These are phyloP conservation scores for Globisporangium radiosum DNA, from an alignment of 352 stramenopile species.

Conservation along the genomic window DNA sequence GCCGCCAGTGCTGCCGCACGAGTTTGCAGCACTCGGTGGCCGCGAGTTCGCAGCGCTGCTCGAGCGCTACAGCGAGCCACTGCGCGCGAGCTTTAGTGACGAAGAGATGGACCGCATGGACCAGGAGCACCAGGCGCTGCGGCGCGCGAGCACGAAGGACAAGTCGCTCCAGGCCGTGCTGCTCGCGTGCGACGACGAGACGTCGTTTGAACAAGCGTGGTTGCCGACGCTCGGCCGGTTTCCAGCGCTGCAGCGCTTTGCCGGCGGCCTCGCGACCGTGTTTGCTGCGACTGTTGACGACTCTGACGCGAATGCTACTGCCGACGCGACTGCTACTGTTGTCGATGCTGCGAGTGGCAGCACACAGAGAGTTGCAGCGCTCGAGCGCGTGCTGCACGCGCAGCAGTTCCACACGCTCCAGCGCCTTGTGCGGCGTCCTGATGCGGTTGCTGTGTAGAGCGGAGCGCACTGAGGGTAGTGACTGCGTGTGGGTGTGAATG, in stretches of 20 bases:
- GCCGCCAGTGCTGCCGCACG: constrained; percentile 40
- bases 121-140: constrained; percentile 28
- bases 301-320: constrained; percentile 2
- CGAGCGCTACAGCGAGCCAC: constrained; percentile 19
- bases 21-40: constrained; percentile 35
- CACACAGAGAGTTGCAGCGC: constrained; percentile 18
- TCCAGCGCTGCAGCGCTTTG: constrained; percentile 44
- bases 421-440: constrained; percentile 13
- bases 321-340: constrained; percentile 14
- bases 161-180: constrained; percentile 17
- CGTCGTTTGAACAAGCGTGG: constrained; percentile 42
- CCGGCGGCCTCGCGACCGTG: constrained; percentile 46
- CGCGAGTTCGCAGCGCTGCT: constrained; percentile 44
- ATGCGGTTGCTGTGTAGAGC: too few species aligned
- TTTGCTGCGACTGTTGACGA: constrained; percentile 11
- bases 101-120: constrained; percentile 30
- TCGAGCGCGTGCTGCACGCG: constrained; percentile 30
- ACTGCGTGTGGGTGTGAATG: too few species aligned
- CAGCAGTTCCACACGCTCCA: constrained; percentile 26
- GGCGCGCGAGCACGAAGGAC: constrained; percentile 18
- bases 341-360: constrained; percentile 1
- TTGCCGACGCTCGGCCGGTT: constrained; percentile 28
- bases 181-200: constrained; percentile 15
- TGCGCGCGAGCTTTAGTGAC: constrained; percentile 21
- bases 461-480: too few species aligned